A percentile compares a stretch with the other conserved stretches of the same genome.
These are phyloP conservation scores for Penicillium silybi DNA, from an alignment of 495 filamentous ascomycete genomes.

Conservation along the genomic window DNA sequence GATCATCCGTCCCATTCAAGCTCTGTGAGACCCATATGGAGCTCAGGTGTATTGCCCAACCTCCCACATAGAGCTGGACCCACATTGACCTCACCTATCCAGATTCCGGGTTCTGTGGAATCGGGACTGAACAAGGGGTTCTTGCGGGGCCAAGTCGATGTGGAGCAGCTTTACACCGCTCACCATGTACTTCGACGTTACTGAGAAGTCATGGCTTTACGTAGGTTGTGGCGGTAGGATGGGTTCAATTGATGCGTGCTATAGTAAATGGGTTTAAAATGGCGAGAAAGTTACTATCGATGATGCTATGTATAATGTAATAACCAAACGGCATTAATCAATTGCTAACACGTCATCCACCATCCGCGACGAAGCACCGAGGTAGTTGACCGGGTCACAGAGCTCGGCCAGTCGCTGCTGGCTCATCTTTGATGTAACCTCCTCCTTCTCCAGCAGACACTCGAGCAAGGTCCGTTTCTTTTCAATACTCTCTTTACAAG, in stretches of 20 bases:
- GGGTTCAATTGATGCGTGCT: too few relatives aligned
- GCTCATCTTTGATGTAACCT: constrained; percentile 39
- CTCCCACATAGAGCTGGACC: constrained; percentile 11
- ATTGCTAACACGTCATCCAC: constrained; percentile 48
- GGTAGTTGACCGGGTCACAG: constrained; percentile 49
- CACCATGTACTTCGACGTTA: not conserved
- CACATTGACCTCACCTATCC: constrained; percentile 6
- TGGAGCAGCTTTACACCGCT: constrained; percentile 4
- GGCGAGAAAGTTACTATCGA: not conserved
- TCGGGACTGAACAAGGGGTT: not conserved
- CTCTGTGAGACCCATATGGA: constrained; percentile 6
- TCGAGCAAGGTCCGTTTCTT: constrained; percentile 37
- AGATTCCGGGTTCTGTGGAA: constrained; percentile 1
- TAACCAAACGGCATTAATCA: not conserved
- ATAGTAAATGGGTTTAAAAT: not conserved
- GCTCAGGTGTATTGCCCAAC: not conserved
- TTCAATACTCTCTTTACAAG: constrained; percentile 49
- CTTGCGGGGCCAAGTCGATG: constrained; percentile 14
- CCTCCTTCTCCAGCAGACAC: constrained; percentile 31
- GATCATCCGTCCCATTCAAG: not conserved
- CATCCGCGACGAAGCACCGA: constrained; percentile 45
- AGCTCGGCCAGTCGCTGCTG: constrained; percentile 32
- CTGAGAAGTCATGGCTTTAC: not conserved
- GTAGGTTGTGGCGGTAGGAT: too few relatives aligned
- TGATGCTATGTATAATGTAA: not conserved